phyloP scores from a whole-genome alignment of 805 yeast species.

The Wickerhamiella spandovensis region DNA sequence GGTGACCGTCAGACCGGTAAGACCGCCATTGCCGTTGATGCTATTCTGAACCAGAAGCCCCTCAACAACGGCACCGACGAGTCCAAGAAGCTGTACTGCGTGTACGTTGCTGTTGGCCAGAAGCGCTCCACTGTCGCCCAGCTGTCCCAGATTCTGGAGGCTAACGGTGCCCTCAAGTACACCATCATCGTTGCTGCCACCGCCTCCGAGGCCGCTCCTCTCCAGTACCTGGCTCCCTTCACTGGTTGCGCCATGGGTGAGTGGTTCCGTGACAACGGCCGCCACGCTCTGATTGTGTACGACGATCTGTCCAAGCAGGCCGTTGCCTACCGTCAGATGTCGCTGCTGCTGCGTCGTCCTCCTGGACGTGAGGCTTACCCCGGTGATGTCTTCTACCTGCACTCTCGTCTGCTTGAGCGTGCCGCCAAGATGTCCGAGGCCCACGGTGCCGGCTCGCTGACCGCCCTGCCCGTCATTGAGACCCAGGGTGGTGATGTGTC shows the following conservation, averaged over 20 bases:
- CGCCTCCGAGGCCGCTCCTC: slow-evolving; percentile 99
- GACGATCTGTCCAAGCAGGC: slow-evolving; percentile 99
- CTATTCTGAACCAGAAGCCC: slow-evolving; percentile 98
- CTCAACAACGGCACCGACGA: slow-evolving; percentile 94
- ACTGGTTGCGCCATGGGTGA: slow-evolving; percentile 99
- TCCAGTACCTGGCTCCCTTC: slow-evolving; percentile 99
- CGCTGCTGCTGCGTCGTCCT: slow-evolving; percentile 92
- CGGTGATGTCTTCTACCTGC: slow-evolving; percentile 93
- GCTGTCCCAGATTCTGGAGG: slow-evolving; percentile 97
- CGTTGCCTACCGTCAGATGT: slow-evolving; percentile 99
- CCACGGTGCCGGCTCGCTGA: slow-evolving; percentile 86
- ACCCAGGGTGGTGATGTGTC: slow-evolving; percentile 99
- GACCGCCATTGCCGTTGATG: slow-evolving; percentile 97
- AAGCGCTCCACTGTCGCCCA: slow-evolving; percentile 99
- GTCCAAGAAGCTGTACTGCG: slow-evolving; percentile 97
- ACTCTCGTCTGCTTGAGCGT: slow-evolving; percentile 90
- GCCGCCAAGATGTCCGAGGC: slow-evolving; percentile 92
- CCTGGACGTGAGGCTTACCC: slow-evolving; percentile 97
- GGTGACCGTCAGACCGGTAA: slow-evolving; percentile 99
- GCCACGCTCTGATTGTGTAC: slow-evolving; percentile 90
- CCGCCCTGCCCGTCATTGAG: slow-evolving; percentile 93
- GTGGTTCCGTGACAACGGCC: slow-evolving; percentile 99
- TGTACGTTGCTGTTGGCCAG: slow-evolving; percentile 99
- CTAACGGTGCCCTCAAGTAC: slow-evolving; percentile 95
- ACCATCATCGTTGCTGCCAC: slow-evolving; percentile 98